Percentiles rank a stretch among this genome's conserved stretches.
Evolutionary conservation across 805 yeast genomes (phyloP).

Genomic region (Ogataea minuta): DNA sequence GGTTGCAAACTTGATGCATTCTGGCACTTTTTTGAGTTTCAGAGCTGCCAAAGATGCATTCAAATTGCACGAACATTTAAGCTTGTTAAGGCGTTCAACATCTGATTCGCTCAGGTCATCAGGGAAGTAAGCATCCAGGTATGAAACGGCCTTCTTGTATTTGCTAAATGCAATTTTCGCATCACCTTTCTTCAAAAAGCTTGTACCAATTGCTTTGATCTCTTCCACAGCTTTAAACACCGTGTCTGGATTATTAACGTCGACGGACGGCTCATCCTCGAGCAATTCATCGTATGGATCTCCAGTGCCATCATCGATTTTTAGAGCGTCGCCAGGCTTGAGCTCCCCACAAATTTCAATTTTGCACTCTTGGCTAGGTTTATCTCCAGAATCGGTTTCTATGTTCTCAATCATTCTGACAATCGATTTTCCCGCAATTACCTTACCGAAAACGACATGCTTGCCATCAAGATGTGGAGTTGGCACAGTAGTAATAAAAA

Average conservation of each 20-base stretch:
- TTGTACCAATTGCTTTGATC: conserved; percentile 78
- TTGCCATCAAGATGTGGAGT: conserved; percentile 95
- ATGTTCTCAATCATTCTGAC: conserved; percentile 75
- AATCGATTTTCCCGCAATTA: conserved; percentile 75
- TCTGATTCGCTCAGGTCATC: conserved; percentile 60
- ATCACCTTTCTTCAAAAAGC: conserved; percentile 65
- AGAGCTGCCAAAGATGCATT: conserved; percentile 75
- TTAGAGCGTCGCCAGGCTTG: conserved; percentile 51
- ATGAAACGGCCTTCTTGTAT: conserved; percentile 69
- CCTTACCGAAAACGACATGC: conserved; percentile 95
- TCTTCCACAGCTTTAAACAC: conserved; percentile 64
- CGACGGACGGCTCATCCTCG: conserved; percentile 69
- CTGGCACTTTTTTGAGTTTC: conserved; percentile 55
- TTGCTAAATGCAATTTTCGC: conserved; percentile 57
- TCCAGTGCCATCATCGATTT: conserved; percentile 75
- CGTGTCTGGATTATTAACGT: conserved; percentile 55
- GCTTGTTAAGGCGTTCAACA: conserved; percentile 44
- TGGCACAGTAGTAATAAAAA: conserved; percentile 86
- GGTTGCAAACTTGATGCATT: conserved; percentile 57
- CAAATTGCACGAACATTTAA: conserved; percentile 63
- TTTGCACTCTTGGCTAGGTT: conserved; percentile 67
- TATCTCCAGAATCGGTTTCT: conserved; percentile 64
- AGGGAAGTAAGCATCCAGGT: conserved; percentile 71
- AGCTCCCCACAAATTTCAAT: conserved; percentile 80
- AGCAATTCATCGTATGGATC: conserved; percentile 76